phyloP scores from a whole-genome alignment of 2,329 filamentous ascomycete genomes.

The Cladosporium sp. region DNA sequence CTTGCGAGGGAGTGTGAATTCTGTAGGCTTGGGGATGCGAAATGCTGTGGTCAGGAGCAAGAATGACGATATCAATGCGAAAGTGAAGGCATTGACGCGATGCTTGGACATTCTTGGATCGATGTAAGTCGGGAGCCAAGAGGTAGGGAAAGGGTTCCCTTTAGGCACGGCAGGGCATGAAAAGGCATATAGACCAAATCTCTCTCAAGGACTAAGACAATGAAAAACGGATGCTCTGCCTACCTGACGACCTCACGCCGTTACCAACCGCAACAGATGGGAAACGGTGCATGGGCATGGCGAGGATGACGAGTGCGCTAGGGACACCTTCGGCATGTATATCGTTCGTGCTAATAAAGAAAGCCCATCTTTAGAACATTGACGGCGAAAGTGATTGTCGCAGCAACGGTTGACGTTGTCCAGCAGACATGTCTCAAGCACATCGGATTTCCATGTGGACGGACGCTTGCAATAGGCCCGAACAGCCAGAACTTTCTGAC shows the following conservation, averaged over 20 bases:
- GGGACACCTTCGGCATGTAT: background rate
- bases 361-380: background rate
- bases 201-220: background rate
- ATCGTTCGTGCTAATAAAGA: too few relatives aligned
- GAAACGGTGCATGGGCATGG: background rate
- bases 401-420: background rate
- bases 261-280: background rate
- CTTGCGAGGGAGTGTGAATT: background rate
- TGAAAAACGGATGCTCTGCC: background rate
- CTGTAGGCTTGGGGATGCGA: background rate
- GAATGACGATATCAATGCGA: background rate
- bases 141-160: background rate
- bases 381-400: background rate
- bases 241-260: background rate
- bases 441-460: background rate
- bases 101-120: background rate
- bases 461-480: too few relatives aligned
- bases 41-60: slow-evolving; percentile 1
- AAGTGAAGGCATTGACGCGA: background rate
- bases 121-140: background rate
- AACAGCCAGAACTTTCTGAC: too few relatives aligned
- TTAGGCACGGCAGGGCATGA: background rate
- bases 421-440: background rate
- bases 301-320: background rate
- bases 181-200: background rate